phyloP scores from a whole-genome alignment of 2,329 filamentous ascomycete genomes.

The Xenoacremonium recifei region DNA sequence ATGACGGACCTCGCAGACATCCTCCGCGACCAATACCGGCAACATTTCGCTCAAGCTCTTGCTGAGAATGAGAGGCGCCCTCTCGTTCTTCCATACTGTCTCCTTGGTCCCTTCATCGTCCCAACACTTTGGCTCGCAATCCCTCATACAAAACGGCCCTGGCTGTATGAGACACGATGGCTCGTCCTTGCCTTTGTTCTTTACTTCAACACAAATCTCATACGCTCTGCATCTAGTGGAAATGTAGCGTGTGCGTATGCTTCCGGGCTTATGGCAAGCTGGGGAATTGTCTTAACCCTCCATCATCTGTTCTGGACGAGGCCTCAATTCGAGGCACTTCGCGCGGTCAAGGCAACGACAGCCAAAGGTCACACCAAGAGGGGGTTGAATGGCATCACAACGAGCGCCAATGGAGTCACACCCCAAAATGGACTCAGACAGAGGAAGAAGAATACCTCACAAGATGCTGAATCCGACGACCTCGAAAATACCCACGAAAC shows the following conservation, averaged over 20 bases:
- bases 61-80: slow-evolving; percentile 42
- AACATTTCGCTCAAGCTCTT: slow-evolving; percentile 34
- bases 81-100: slow-evolving; percentile 51
- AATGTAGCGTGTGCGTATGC: slow-evolving; percentile 52
- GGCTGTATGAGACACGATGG: slow-evolving; percentile 50
- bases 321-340: slow-evolving; percentile 56
- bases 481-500: slow-evolving; percentile 16
- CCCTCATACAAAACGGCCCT: slow-evolving; percentile 49
- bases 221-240: slow-evolving; percentile 44
- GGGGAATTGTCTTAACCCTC: slow-evolving; percentile 49
- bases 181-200: slow-evolving; percentile 44
- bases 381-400: background rate
- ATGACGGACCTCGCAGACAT: slow-evolving; percentile 23
- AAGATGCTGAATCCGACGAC: background rate
- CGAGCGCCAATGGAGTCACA: background rate
- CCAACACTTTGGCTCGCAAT: slow-evolving; percentile 55
- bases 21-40: slow-evolving; percentile 32
- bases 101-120: slow-evolving; percentile 48
- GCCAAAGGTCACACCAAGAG: background rate
- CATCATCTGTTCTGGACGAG: slow-evolving; percentile 52
- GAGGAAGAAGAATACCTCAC: slow-evolving; percentile 11
- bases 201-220: slow-evolving; percentile 42
- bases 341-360: slow-evolving; percentile 40
- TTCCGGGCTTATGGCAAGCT: slow-evolving; percentile 48
- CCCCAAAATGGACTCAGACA: slow-evolving; percentile 14